Base-by-base conservation (phyloP, 345 rosid species). In the Eucalyptus sp. region DNA sequence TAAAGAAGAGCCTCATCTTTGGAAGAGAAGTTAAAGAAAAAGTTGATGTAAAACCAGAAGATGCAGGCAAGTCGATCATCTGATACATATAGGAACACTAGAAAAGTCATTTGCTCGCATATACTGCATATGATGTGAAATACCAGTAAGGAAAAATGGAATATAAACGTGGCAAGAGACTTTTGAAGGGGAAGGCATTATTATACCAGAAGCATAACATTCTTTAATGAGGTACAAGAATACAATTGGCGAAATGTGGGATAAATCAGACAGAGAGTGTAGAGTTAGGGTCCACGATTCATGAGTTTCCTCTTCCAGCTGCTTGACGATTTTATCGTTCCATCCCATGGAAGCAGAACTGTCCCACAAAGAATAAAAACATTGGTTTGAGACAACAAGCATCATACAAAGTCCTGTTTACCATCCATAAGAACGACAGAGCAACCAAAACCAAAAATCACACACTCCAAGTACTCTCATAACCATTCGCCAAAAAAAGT, bases 171-270 rank as follows among this genome's bases (percentile, higher is more conserved):
- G 43, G 84, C 33, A 50, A 89, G 22, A 85, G 66, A 87, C 37
- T 79, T 68, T 68, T 37, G 13, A 87, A 89, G 64, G 62, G 81
- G 76, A 83, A 51, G 79, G 83, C 48, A 71, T 64, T 50, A 58
- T 80, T 91, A 90, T 92, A 97, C 97, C 99, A 89, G 93, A 92
- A 90, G 88, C 46, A 89, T 97, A 97, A 86, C 97, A 95, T 92
- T 95, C 95, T 92, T 97, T 95, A 91, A 96, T 91, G 86, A 97
- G 98, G 92, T 94, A 94, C 62, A 96, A 88, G 94, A 97, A 97
- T 7, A 97, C 97, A 54, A 95, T 81, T 4, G 99, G 98, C 76
- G 98, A 95, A 50, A 93, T 92, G 89, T 91, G n/a, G 41, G 94
- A 93, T 46, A 97, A 91, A 92, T 97, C 94, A 41, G 95, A 93